phyloP scores from a whole-genome alignment of 306 rosid species.

The Prunus kanzakura region DNA sequence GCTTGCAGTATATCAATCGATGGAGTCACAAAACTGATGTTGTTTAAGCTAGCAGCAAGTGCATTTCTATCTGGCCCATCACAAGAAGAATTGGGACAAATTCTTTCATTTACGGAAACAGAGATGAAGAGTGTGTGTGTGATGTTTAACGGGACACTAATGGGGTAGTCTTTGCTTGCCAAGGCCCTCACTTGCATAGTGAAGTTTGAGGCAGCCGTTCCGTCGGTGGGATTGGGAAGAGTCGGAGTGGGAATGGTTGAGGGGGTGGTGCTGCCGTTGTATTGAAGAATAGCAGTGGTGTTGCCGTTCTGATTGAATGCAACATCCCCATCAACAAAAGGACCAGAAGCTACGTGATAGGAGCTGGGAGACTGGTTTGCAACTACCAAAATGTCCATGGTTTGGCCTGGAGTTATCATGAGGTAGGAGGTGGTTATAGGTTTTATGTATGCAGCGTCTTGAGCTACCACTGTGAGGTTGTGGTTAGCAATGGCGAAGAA shows the following conservation, averaged over 20 bases:
- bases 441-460: not conserved
- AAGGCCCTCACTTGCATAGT: slow-evolving; percentile 16
- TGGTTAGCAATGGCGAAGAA: slow-evolving; percentile 13
- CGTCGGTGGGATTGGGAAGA: slow-evolving; percentile 18
- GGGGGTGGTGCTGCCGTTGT: slow-evolving; percentile 33
- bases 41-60: slow-evolving; percentile 30
- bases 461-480: not conserved
- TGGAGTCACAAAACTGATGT: slow-evolving; percentile 33
- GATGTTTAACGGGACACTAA: slow-evolving; percentile 24
- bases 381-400: slow-evolving; percentile 77
- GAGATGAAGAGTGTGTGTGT: slow-evolving; percentile 19
- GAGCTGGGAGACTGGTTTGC: slow-evolving; percentile 60
- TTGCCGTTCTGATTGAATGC: slow-evolving; percentile 65
- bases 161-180: slow-evolving; percentile 28
- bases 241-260: slow-evolving; percentile 15
- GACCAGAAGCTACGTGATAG: slow-evolving; percentile 74
- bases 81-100: slow-evolving; percentile 26
- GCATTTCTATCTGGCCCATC: slow-evolving; percentile 22
- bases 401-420: slow-evolving; percentile 93
- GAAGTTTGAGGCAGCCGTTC: slow-evolving; percentile 12
- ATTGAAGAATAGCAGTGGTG: slow-evolving; percentile 79
- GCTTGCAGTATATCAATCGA: slow-evolving; percentile 26
- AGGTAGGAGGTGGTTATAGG: slow-evolving; percentile 67
- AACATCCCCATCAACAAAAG: slow-evolving; percentile 66
- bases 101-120: slow-evolving; percentile 22